Evolutionary conservation across 805 yeast genomes (phyloP), one percentile per base, ranked within the genome.

Genomic region (Saccharomycopsis babjevae): DNA sequence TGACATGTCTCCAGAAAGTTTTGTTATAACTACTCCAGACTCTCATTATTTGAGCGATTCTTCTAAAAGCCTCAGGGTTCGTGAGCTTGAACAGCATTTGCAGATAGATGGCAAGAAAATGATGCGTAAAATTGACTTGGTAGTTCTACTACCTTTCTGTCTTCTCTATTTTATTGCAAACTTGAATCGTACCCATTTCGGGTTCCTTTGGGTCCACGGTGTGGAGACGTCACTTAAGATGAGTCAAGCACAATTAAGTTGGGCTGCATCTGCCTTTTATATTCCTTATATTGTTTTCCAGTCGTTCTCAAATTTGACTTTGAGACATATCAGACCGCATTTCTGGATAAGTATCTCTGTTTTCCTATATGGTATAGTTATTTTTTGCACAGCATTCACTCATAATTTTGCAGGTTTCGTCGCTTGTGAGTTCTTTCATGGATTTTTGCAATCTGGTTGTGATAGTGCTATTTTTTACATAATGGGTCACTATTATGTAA

Each of bases 101-200:
- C 80, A 80, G 15, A 71, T 86, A 40, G 74, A 85, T 68, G 83
- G 83, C 32, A 71, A 67, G 55, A 77, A 73, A 65, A 71, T 86
- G 52, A 80, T 83, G 82, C 72, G 81, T 76, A 86, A 85, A 66
- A 75, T 84, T 40, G 93, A 87, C 68, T 56, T 81, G 1, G 79
- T 86, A 59, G 83, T 87, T 42, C 82, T 86, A 25, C 88, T 89
- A 3, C 83, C 89, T 25, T 85, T 86, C 66, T 83, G 88, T 68
- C 69, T 85, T 43, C 74, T 86, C 42, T 87, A 86, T 67, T 79
- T 86, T 68, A 76, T 86, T 66, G 85, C 90, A 1, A 86, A 86
- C 67, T 73, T 87, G 68, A 90, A 86, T 69, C 76, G 91, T 69
- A 89, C 86, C 57, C 86, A 86, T 69, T 84, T 87, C 62, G 82